These are phyloP conservation scores for Leucocoprinus leucothites DNA, from an alignment of 768 basidiomycete genomes.

Conservation along the genomic window DNA sequence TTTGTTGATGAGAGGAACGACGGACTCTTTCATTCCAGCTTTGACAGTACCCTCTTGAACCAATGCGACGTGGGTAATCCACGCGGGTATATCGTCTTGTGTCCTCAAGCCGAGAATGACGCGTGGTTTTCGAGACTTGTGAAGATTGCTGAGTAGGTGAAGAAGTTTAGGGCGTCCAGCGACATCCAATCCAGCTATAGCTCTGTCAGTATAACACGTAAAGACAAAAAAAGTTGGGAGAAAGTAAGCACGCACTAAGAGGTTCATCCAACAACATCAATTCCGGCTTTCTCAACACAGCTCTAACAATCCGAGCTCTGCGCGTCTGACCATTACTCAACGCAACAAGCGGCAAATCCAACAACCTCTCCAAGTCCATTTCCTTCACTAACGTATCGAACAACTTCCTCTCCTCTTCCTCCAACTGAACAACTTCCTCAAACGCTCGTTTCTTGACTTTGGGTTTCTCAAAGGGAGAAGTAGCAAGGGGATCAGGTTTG, in stretches of 20 bases:
- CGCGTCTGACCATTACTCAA: constrained; percentile 92
- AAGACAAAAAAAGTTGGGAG: background rate
- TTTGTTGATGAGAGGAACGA: constrained; percentile 24
- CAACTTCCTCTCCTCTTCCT: constrained; percentile 16
- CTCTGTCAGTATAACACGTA: background rate
- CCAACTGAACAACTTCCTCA: constrained; percentile 8
- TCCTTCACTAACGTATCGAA: constrained; percentile 53
- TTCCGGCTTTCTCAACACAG: constrained; percentile 66
- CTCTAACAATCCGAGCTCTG: constrained; percentile 77
- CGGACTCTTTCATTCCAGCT: constrained; percentile 47
- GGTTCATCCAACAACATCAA: constrained; percentile 91
- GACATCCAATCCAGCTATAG: constrained; percentile 73
- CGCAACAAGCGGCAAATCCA: constrained; percentile 84
- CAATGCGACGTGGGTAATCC: constrained; percentile 66
- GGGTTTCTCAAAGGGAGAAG: constrained; percentile 22
- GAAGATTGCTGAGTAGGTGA: constrained; percentile 17
- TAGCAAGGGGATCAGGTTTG: constrained; percentile 14
- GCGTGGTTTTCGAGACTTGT: constrained; percentile 17
- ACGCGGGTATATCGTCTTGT: constrained; percentile 72
- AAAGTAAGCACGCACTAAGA: constrained; percentile 52
- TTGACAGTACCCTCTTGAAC: constrained; percentile 46
- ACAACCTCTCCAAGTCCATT: constrained; percentile 56
- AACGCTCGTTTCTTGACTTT: constrained; percentile 2
- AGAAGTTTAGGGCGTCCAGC: constrained; percentile 37
- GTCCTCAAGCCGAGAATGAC: constrained; percentile 37